Base-by-base conservation (phyloP, 2,329 filamentous ascomycete species). In the Stachybotrys elegans region DNA sequence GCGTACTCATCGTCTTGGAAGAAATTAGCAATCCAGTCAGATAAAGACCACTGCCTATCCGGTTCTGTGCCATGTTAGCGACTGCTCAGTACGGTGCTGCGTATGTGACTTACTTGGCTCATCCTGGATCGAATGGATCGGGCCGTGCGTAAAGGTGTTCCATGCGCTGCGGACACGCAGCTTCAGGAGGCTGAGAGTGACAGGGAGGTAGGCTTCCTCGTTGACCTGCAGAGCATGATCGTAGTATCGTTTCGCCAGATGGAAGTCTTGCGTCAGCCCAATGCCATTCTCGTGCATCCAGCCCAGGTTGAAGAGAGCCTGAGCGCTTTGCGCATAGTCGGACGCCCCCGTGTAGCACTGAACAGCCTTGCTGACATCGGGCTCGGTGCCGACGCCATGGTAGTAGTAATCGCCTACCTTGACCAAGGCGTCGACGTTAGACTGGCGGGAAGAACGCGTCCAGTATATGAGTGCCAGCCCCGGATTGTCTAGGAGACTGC, bases 211-310 rank as follows among this genome's bases (percentile, higher is more conserved):
- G 0, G 93, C 91, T 65, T 98, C 94, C 40, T 84, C 78, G 56
- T 95, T 98, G 1, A 92, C 91, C 58, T 91, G 88, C 22, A 96
- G 71, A 1, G 93, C 92, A 48, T 93, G 78, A 57, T 98, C 93
- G 60, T 98, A 98, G 66, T 91, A 95, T 43, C 93, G 77, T 68
- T 98, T 98, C 3, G 94, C 93, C 45, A 98, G 81, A 59, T 98
- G 93, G 62, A 94, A 98, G 60, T 98, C 93, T 61, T 98, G 93
- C 43, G 87, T 85, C 17, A 97, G 79, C 2, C 91, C 89, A 40
- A 97, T 76, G 7, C 93, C 93, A 58, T 97, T 96, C 67, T 98
- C 93, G 59, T 98, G 90, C 92, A 98, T 97, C 93, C 93, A 98
- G 5, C 93, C 94, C 13, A 98, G 73, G 57, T 98, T 97, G 79